A percentile compares a stretch with the other conserved stretches of the same genome.
Conservation (phyloP, 2,329 filamentous ascomycete species). For the Rhynchosporium graminicola region DNA sequence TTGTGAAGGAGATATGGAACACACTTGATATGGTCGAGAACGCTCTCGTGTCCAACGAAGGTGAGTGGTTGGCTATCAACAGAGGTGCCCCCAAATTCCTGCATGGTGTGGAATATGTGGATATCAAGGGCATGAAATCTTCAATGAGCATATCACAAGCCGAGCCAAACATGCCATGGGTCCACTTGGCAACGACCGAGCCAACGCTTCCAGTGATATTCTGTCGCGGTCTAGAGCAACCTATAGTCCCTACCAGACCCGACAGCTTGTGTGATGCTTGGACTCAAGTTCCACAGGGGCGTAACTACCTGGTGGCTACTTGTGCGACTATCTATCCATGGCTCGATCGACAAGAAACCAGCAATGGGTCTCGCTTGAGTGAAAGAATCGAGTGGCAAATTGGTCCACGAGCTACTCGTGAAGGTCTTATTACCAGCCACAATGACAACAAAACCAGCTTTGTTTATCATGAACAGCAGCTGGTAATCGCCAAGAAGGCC, state of each 20-base stretch:
- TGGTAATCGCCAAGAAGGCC: neutral
- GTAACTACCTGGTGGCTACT: neutral
- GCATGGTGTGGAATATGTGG: neutral
- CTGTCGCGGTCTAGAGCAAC: neutral
- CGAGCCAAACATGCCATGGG: slow-evolving; percentile 14
- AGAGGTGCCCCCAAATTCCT: slow-evolving; percentile 11
- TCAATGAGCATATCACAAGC: neutral
- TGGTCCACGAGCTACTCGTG: neutral
- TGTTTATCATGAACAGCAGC: slow-evolving; percentile 10
- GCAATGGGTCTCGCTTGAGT: neutral
- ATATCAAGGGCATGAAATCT: neutral
- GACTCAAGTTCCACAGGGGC: neutral
- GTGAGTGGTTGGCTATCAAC: neutral
- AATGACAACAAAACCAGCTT: neutral
- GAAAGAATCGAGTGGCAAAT: neutral
- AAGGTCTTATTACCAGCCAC: neutral
- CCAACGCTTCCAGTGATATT: slow-evolving; percentile 11
- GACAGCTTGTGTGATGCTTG: neutral
- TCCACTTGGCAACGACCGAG: slow-evolving; percentile 6
- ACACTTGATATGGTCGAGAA: slow-evolving; percentile 10
- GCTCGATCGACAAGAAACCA: neutral
- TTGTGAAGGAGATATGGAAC: slow-evolving; percentile 15
- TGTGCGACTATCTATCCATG: neutral
- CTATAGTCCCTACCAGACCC: slow-evolving; percentile 5
- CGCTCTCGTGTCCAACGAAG: slow-evolving; percentile 3